Evolutionary conservation across 1,284 basidiomycete species (phyloP), one percentile per base, ranked within the genome.

Genomic region (Apiotrichum gamsii): DNA sequence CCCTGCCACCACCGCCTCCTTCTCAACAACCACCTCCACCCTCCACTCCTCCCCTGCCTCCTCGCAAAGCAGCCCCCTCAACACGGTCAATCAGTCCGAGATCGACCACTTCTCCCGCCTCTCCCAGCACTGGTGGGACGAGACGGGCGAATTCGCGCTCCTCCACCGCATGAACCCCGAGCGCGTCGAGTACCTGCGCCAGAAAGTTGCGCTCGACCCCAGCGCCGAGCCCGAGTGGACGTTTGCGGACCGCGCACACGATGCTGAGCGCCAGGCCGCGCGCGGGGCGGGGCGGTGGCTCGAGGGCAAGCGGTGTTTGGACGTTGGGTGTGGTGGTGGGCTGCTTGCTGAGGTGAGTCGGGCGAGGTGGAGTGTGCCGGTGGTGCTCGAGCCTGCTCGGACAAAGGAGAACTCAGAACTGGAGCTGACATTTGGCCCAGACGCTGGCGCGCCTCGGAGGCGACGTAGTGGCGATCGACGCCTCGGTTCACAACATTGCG

Each of bases 111-210:
- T 99, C 70, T 91, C 91, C 4, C 79, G 80, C 29, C 81, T 98
- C 1, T 90, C 90, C 0, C 83, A 87, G 20, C 79, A 87, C 64
- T 99, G 95, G 95, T 99, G 95, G 95, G 84, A 96, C 70, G 89
- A 95, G 65, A 78, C 78, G 24, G 93, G 94, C 58, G 93, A 97
- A 70, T 95, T 96, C 64, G 80, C 77, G 3, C 76, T 94, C 31
- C 74, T 99, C 28, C 95, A 98, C 69, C 82, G 82, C 61, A 97
- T 99, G 94, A 99, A 99, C 72, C 90, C 90, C 1, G 79, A 85
- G 11, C 78, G 95, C 29, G 80, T 93, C 59, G 80, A 83, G 47
- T 97, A 91, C 67, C 78, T 98, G 18, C 79, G 83, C 21, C 80
- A 90, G 54, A 94, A 94, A 69, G 66, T 90, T 19, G 62, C 62